Evolutionary conservation across 164 flowering plant species (phyloP), one percentile per base, ranked within the genome.

Genomic region (Litsea cubeba): DNA sequence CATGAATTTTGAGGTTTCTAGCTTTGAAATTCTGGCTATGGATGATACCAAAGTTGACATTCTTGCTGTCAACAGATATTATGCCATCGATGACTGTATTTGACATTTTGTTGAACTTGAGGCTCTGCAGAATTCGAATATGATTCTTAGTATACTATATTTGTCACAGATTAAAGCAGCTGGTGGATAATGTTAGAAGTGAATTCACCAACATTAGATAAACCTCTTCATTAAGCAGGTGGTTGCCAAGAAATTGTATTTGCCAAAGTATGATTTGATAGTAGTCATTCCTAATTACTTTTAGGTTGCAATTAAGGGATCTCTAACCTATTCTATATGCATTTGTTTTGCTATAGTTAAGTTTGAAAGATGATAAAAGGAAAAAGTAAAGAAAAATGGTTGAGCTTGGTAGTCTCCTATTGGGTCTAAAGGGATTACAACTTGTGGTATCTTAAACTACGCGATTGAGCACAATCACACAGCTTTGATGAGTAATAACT

Each of bases 61-160:
- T 83, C 82, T 91, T 89, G 86, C 90, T 87, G 72, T 91, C 80
- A 63, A 87, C 8, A 2, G 91, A 89, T 0, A 84, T 87, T 74
- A 91, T 78, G 54, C 81, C 75, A 22, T 73, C 75, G 26, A 91
- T 73, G 0, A 79, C 64, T 1, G 90, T 83, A 68, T 80, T 79
- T 12, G 79, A 88, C 82, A 79, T 77, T 12, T 50, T 76, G 28
- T 84, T 79, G 72, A 91, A 91, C 82, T 87, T 88, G 69, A 91
- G 35, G 71, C 77, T 83, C 91, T 90, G 86, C 3, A 2, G 46
- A 40, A 40, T 40, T 1, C 46, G 46, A 40, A 40, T 6, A 40
- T 40, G 46, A 7, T 14, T 20, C 65, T 20, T 7, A 80, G 18
- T 23, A 62, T 62, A 62, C n/a, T 62, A 23, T 62, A 18, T 8